Percentiles rank a stretch among this genome's conserved stretches.
These are phyloP conservation scores for Neurospora intermedia DNA, from an alignment of 495 filamentous ascomycete species.

Conservation along the genomic window DNA sequence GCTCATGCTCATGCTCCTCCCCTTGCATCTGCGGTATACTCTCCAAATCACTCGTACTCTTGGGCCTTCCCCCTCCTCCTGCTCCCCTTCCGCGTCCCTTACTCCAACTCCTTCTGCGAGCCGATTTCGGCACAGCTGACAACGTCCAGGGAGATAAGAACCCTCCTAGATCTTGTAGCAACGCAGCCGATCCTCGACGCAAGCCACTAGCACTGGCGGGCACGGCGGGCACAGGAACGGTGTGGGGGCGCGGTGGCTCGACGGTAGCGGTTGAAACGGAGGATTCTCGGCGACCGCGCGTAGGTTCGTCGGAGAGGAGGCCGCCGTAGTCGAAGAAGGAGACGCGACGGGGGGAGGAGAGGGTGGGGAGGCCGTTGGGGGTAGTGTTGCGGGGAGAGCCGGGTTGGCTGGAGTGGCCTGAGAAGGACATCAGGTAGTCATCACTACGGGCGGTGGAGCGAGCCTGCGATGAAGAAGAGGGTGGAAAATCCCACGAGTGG, in stretches of 20 bases:
- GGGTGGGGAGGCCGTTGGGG: neutral
- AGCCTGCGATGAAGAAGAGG: conserved; percentile 2
- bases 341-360: conserved; percentile 34
- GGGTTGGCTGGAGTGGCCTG: conserved; percentile 23
- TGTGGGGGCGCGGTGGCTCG: conserved; percentile 18
- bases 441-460: conserved; percentile 23
- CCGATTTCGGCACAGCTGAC: conserved; percentile 3
- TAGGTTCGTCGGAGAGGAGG: conserved; percentile 37
- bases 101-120: conserved; percentile 5
- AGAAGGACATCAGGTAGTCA: conserved; percentile 15
- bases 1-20: conserved; percentile 5
- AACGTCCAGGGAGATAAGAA: conserved; percentile 18
- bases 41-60: conserved; percentile 6
- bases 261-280: conserved; percentile 6
- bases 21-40: conserved; percentile 24
- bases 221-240: conserved; percentile 20
- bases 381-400: conserved; percentile 1
- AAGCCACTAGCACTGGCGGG: conserved; percentile 25
- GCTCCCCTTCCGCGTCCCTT: too few species aligned
- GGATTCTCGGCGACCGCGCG: too few species aligned
- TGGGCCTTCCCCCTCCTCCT: neutral
- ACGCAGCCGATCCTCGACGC: conserved; percentile 38
- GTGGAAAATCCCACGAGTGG: conserved; percentile 30
- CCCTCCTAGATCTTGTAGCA: conserved; percentile 51
- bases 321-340: conserved; percentile 68